Conservation (phyloP, 495 filamentous ascomycete species). For the Penicillium simplicissimum region DNA sequence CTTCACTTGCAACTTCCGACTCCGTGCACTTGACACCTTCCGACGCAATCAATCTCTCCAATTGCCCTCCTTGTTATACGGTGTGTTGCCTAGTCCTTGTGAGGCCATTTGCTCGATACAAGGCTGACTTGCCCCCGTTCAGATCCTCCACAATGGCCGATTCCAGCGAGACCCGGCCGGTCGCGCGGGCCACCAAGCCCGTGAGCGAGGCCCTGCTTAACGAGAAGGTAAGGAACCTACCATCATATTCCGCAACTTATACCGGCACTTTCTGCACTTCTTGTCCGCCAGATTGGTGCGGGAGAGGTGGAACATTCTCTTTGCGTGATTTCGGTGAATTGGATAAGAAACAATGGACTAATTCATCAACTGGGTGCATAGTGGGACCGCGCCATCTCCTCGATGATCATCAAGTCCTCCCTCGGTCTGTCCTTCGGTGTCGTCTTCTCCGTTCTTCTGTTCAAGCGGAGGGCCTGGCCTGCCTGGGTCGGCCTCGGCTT, state of each 20-base stretch:
- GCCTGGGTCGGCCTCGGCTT: constrained; percentile 91
- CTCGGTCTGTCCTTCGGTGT: constrained; percentile 95
- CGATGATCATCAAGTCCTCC: constrained; percentile 89
- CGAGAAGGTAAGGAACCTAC: constrained; percentile 72
- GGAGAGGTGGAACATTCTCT: background rate
- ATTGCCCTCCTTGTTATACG: constrained; percentile 20
- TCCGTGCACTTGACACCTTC: constrained; percentile 32
- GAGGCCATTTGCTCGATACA: background rate
- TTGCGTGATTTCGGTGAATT: background rate
- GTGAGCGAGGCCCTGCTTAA: constrained; percentile 93
- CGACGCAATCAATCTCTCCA: constrained; percentile 23
- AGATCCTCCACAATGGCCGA: constrained; percentile 57
- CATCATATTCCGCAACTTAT: background rate
- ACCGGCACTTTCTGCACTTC: background rate
- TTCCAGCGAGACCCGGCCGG: constrained; percentile 49
- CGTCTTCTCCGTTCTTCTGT: constrained; percentile 96
- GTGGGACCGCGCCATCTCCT: constrained; percentile 98
- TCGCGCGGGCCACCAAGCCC: constrained; percentile 63
- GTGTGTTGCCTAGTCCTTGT: constrained; percentile 2
- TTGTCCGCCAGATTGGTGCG: background rate
- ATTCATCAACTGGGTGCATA: constrained; percentile 38
- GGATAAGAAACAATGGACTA: constrained; percentile 21
- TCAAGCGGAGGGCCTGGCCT: constrained; percentile 96
- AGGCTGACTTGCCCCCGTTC: constrained; percentile 1
- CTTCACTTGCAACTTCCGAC: constrained; percentile 36